Conservation (phyloP, 2,329 filamentous ascomycete genomes). For the Epicoccum sorghinum region DNA sequence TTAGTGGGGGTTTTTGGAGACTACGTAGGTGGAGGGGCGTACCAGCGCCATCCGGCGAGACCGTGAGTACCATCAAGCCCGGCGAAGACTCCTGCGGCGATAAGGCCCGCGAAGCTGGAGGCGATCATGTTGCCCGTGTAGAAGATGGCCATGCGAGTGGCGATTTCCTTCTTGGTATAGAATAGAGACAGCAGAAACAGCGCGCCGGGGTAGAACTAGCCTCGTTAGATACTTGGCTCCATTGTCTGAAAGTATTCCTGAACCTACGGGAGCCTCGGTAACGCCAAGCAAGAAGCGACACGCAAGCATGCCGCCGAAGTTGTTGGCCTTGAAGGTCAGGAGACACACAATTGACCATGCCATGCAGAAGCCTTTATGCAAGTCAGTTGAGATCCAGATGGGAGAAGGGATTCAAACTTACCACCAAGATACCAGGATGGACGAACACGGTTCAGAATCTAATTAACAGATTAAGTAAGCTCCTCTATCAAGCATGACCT, state of each 20-base stretch:
- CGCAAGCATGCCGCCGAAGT: constrained; percentile 40
- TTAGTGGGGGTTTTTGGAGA: background rate
- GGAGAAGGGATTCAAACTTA: background rate
- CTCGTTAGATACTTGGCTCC: background rate
- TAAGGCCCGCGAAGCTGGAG: constrained; percentile 52
- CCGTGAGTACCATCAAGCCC: constrained; percentile 33
- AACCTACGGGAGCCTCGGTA: constrained; percentile 22
- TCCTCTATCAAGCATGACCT: too few species aligned
- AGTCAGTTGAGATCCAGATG: background rate
- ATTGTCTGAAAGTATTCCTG: too few species aligned
- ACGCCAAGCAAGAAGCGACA: constrained; percentile 41
- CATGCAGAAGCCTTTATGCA: constrained; percentile 33
- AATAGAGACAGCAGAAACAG: constrained; percentile 68
- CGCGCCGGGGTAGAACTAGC: constrained; percentile 63
- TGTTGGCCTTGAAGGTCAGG: constrained; percentile 38
- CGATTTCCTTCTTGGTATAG: constrained; percentile 64
- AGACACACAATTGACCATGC: constrained; percentile 46
- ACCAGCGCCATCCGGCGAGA: constrained; percentile 47
- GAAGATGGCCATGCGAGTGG: constrained; percentile 44
- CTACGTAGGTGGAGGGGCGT: constrained; percentile 29
- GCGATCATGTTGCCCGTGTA: constrained; percentile 51
- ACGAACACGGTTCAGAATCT: constrained; percentile 44
- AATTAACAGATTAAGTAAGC: too few species aligned
- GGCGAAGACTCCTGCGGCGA: constrained; percentile 48
- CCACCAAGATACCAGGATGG: constrained; percentile 25